Conservation (phyloP, 805 yeast species). For the Saccharomycopsis sp. region DNA sequence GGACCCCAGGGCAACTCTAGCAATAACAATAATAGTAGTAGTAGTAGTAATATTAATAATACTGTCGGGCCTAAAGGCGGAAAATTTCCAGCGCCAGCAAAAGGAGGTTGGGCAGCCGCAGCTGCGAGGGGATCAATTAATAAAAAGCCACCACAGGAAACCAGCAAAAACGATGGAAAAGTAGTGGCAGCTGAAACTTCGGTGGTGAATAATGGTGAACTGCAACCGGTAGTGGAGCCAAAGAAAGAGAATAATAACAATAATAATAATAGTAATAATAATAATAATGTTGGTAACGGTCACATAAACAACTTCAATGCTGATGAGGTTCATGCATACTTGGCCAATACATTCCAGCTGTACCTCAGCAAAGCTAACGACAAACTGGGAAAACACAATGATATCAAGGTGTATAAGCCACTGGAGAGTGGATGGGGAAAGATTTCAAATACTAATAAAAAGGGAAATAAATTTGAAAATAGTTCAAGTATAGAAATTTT, state of each 20-base stretch:
- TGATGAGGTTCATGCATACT: conserved; percentile 13
- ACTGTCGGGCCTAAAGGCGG: no score
- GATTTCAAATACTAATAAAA: conserved; percentile 2
- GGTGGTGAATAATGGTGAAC: no score
- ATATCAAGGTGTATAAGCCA: conserved; percentile 14
- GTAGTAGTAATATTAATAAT: no score
- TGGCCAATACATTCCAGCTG: conserved; percentile 4
- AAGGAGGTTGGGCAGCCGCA: conserved; percentile 15
- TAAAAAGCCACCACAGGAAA: neutral
- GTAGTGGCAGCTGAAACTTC: no score
- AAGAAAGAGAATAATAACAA: neutral
- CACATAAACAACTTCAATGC: conserved; percentile 9
- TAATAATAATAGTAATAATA: no score
- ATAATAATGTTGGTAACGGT: neutral
- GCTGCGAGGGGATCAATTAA: conserved; percentile 6
- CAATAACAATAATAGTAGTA: no score
- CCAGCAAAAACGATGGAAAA: neutral
- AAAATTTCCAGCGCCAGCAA: conserved; percentile 1
- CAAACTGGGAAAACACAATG: conserved; percentile 2
- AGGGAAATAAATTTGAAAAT: conserved; percentile 1
- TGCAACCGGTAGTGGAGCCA: no score
- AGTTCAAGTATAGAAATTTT: conserved; percentile 7
- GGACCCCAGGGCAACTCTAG: no score
- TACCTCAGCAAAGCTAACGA: conserved; percentile 9
- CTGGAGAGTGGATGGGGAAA: conserved; percentile 19